Evolutionary conservation across 768 basidiomycete genomes (phyloP).

Genomic region (Amanita pseudoporphyria): DNA sequence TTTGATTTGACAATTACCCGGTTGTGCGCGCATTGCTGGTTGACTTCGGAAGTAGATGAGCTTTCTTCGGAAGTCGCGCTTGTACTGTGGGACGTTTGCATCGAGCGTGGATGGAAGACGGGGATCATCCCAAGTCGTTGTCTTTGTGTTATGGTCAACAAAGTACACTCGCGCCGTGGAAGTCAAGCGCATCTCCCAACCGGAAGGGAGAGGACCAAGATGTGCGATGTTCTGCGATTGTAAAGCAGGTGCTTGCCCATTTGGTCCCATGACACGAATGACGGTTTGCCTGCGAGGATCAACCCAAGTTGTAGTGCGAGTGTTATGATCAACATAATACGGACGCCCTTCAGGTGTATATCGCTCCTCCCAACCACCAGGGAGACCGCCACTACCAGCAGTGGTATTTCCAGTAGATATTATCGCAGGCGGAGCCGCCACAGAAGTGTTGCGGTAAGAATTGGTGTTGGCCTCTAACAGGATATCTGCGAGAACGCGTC

Average conservation of each 20-base stretch:
- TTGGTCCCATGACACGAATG: slow-evolving; percentile 93
- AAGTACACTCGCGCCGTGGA: slow-evolving; percentile 98
- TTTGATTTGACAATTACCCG: slow-evolving; percentile 99
- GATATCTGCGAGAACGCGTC: slow-evolving; percentile 77
- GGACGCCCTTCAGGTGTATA: slow-evolving; percentile 98
- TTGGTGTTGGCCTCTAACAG: slow-evolving; percentile 65
- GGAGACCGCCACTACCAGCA: slow-evolving; percentile 77
- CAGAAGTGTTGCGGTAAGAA: slow-evolving; percentile 21
- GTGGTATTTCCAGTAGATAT: slow-evolving; percentile 41
- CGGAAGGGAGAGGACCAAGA: slow-evolving; percentile 92
- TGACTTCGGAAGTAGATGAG: slow-evolving; percentile 99
- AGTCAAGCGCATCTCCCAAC: slow-evolving; percentile 99
- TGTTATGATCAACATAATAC: slow-evolving; percentile 99
- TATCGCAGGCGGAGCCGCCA: slow-evolving; percentile 24
- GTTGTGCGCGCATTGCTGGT: slow-evolving; percentile 95
- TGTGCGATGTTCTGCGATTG: slow-evolving; percentile 96
- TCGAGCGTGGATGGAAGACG: slow-evolving; percentile 92
- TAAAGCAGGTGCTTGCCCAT: slow-evolving; percentile 76
- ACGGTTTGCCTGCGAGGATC: slow-evolving; percentile 96
- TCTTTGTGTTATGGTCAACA: slow-evolving; percentile 99
- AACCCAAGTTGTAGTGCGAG: slow-evolving; percentile 99
- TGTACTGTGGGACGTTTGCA: slow-evolving; percentile 97
- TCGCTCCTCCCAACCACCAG: slow-evolving; percentile 98
- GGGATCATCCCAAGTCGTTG: slow-evolving; percentile 99
- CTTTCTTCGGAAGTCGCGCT: slow-evolving; percentile 98